Evolutionary conservation across 805 yeast genomes (phyloP), one percentile per base, ranked within the genome.

Genomic region (Starmera quercuum): DNA sequence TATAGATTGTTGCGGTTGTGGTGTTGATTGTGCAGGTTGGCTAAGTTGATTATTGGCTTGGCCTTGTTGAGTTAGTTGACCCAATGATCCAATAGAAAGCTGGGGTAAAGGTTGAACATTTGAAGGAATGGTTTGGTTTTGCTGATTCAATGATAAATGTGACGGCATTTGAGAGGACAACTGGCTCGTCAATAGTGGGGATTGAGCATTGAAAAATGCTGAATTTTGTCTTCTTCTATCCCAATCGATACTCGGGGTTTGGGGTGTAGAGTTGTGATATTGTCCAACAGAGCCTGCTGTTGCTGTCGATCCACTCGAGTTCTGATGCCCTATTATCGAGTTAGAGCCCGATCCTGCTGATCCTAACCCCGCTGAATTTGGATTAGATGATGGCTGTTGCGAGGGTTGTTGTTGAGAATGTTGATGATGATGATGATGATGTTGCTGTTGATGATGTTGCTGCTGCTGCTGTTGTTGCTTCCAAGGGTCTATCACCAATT

Each of bases 151-250:
- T 7, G 59, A 43, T 34, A 42, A 31, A 20, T 37, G 51, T 2
- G 49, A 36, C 20, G 55, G 46, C 6, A 48, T 38, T 29, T 48
- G 56, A 1, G 47, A 31, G 4, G 48, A 36, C 17, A 52, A 12
- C 38, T 44, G 45, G 24, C 44, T 38, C n/a, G 48, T 12, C 27
- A 49, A 27, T 6, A 53, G 35, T 15, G 55, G 53, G 3, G 52
- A 45, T 35, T 37, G 45, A 34, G 36, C 47, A 41, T 57, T 66
- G 58, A 72, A 73, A 48, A 73, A 73, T 12, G 71, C 69, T 22
- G 76, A 68, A 9, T 71, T 62, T 30, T 72, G 68, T 61, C 78
- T 64, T 58, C 77, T 63, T 46, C 75, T 64, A 40, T 68, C 65
- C 71, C 72, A 65, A 6, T 62, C 66, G 32, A 54, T 59, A 26